Conservation (phyloP, 805 yeast species). For the Cyberlindnera euphorbiae region DNA sequence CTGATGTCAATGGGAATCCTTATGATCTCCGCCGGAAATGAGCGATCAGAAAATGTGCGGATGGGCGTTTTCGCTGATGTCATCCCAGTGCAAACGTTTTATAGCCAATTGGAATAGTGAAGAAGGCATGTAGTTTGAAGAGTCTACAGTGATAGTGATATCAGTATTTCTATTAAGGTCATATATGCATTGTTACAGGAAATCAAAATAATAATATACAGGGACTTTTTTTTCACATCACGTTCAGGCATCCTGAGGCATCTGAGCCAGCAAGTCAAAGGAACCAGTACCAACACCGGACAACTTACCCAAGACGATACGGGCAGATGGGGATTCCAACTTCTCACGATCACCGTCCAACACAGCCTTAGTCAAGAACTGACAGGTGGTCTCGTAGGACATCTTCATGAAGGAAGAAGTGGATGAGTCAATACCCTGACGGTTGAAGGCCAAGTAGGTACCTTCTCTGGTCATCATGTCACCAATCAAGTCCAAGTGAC, state of each 20-base stretch:
- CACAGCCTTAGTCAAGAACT: conserved; percentile 93
- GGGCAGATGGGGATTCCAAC: conserved; percentile 86
- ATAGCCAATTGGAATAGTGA: no score
- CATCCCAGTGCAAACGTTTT: no score
- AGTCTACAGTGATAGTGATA: no score
- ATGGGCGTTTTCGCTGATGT: no score
- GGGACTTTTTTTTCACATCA: no score
- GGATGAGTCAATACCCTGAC: conserved; percentile 96
- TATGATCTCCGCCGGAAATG: no score
- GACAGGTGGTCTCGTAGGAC: conserved; percentile 98
- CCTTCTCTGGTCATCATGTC: conserved; percentile 99
- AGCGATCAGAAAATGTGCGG: no score
- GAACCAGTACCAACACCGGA: conserved; percentile 94
- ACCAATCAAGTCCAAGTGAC: conserved; percentile 95
- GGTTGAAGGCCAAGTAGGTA: conserved; percentile 89
- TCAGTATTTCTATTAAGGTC: no score
- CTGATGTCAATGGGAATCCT: no score
- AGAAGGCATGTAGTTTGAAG: no score
- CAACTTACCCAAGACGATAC: conserved; percentile 88
- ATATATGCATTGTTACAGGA: no score
- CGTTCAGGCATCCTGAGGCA: conserved; percentile 26
- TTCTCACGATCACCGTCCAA: conserved; percentile 86
- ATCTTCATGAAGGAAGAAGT: conserved; percentile 97
- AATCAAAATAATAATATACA: no score
- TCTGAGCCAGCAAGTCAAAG: conserved; percentile 64